Evolutionary conservation across 768 basidiomycete genomes (phyloP).

Genomic region (Gelatoporia subvermispora): DNA sequence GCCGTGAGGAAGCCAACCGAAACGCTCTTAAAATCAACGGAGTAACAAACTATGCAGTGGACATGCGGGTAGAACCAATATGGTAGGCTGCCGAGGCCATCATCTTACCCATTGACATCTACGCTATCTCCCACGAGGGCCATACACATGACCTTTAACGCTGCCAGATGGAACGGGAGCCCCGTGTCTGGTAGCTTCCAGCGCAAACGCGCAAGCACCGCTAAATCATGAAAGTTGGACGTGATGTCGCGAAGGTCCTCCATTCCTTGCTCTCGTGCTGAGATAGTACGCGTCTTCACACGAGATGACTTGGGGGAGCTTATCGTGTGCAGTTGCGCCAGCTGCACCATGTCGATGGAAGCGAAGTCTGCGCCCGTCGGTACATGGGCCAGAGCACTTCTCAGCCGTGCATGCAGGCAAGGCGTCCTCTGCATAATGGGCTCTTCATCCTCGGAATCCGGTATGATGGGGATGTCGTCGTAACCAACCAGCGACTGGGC

Average conservation of each 20-base stretch:
- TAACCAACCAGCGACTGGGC: constrained; percentile 37
- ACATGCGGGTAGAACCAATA: no score
- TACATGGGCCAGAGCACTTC: constrained; percentile 54
- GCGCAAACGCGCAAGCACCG: constrained; percentile 50
- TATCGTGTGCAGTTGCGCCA: constrained; percentile 54
- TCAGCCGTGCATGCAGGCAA: constrained; percentile 49
- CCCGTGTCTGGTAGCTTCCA: constrained; percentile 46
- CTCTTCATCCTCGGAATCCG: constrained; percentile 27
- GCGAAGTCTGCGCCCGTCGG: constrained; percentile 42
- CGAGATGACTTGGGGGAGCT: constrained; percentile 38
- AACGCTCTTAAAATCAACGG: no score
- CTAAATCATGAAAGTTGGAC: constrained; percentile 64
- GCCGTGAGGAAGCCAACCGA: no score
- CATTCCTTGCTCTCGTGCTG: not conserved
- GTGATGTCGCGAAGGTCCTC: constrained; percentile 48
- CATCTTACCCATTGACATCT: no score
- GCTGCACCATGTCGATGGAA: constrained; percentile 47
- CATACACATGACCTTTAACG: constrained; percentile 56
- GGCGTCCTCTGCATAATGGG: constrained; percentile 27
- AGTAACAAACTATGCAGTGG: no score
- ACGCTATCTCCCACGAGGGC: constrained; percentile 26
- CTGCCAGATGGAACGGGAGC: constrained; percentile 72
- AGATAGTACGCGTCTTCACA: not conserved
- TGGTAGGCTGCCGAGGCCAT: no score
- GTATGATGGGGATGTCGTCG: constrained; percentile 18